Conservation (phyloP, 192 early-diverging fungal genomes). For the Coemansia sp. region DNA sequence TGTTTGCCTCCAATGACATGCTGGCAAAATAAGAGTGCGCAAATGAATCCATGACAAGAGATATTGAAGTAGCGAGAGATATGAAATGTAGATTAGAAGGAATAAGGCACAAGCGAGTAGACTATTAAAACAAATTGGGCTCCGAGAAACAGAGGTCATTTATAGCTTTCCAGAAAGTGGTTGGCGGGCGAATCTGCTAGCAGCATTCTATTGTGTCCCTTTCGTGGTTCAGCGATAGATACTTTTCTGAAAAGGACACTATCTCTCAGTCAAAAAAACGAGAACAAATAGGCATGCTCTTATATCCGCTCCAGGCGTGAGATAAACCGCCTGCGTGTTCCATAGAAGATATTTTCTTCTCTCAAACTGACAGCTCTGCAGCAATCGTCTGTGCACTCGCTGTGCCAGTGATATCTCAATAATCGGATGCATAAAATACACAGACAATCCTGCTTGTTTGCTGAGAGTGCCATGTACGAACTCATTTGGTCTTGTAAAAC, state of each 20-base stretch:
- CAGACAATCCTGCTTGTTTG: background rate
- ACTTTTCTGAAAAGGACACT: background rate
- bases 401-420: background rate
- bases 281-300: background rate
- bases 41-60: background rate
- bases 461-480: background rate
- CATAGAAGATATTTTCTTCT: background rate
- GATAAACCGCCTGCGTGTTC: background rate
- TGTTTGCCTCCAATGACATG: background rate
- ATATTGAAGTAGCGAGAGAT: background rate
- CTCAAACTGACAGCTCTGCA: background rate
- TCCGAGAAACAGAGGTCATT: background rate
- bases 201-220: background rate
- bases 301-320: background rate
- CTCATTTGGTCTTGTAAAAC: background rate
- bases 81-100: background rate
- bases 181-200: background rate
- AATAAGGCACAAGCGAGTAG: background rate
- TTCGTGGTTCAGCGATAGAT: background rate
- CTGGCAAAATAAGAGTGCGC: background rate
- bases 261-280: background rate
- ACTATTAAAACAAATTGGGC: conserved; percentile 1
- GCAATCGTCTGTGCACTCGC: background rate
- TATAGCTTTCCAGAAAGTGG: background rate
- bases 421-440: background rate